A percentile compares a stretch with the other conserved stretches of the same genome.
Conservation (phyloP, 495 filamentous ascomycete species). For the Aspergillus haitiensis region DNA sequence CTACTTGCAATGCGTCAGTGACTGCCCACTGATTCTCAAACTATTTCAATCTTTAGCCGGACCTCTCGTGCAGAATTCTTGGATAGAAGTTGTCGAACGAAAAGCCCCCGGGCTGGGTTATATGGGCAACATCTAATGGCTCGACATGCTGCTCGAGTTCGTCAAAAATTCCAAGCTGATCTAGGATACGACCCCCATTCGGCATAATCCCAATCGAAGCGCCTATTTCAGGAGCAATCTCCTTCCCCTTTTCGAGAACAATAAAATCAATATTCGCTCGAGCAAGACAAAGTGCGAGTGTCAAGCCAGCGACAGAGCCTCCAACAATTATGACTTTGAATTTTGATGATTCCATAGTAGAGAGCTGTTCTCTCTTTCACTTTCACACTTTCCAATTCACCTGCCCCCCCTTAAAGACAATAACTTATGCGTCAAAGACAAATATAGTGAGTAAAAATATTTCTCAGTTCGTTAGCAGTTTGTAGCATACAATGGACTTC, state of each 20-base stretch:
- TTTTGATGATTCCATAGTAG: background rate
- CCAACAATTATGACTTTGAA: slow-evolving; percentile 18
- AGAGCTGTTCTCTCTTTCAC: background rate
- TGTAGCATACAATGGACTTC: too few species aligned
- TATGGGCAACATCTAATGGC: slow-evolving; percentile 4
- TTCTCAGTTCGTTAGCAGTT: too few species aligned
- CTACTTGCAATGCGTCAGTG: slow-evolving; percentile 14
- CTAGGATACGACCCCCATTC: slow-evolving; percentile 17
- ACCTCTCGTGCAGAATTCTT: slow-evolving; percentile 15
- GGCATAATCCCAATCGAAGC: slow-evolving; percentile 12
- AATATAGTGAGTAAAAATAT: too few species aligned
- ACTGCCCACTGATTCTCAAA: background rate
- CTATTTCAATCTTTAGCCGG: background rate
- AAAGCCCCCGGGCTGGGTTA: slow-evolving; percentile 7
- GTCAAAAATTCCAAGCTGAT: slow-evolving; percentile 15
- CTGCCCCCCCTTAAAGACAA: too few species aligned
- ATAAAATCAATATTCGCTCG: slow-evolving; percentile 9
- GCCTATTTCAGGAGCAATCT: slow-evolving; percentile 7
- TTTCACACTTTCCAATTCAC: too few species aligned
- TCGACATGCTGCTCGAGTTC: slow-evolving; percentile 7
- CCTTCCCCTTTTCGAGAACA: slow-evolving; percentile 7
- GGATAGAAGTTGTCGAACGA: slow-evolving; percentile 3
- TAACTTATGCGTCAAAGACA: too few species aligned
- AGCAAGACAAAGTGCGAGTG: slow-evolving; percentile 11
- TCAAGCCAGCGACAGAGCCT: slow-evolving; percentile 14